Conservation (phyloP, 2,329 filamentous ascomycete species). For the Aspergillus neoniger region DNA sequence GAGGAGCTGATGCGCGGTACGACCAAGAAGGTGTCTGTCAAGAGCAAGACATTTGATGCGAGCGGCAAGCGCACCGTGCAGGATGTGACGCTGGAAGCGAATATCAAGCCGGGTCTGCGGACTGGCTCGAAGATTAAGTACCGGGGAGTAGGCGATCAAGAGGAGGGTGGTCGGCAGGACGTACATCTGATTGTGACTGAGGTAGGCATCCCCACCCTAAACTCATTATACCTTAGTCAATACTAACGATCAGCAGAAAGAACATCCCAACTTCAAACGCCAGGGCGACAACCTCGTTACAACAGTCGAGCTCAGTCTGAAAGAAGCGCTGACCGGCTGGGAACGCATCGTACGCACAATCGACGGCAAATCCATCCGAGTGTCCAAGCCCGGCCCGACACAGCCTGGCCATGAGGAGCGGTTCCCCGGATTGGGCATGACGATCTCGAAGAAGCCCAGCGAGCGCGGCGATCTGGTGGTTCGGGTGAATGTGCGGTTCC, state of each 20-base stretch:
- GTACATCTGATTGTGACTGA: constrained; percentile 93
- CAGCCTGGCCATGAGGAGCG: constrained; percentile 78
- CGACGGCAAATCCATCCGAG: constrained; percentile 79
- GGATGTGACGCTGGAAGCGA: constrained; percentile 89
- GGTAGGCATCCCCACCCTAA: constrained; percentile 56
- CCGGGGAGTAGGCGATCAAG: constrained; percentile 94
- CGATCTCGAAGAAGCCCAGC: constrained; percentile 82
- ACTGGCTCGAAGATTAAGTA: constrained; percentile 99
- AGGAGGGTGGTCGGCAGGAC: constrained; percentile 93
- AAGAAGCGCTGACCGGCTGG: constrained; percentile 95
- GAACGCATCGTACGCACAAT: constrained; percentile 88
- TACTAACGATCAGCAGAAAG: constrained; percentile 67
- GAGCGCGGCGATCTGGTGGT: constrained; percentile 86
- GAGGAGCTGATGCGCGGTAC: constrained; percentile 87
- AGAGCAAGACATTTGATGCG: constrained; percentile 88
- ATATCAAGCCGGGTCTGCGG: constrained; percentile 93
- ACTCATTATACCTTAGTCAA: background rate
- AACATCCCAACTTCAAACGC: constrained; percentile 78
- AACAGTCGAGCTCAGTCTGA: constrained; percentile 78
- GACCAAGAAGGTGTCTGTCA: constrained; percentile 98
- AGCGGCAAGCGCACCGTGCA: constrained; percentile 80
- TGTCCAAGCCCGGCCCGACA: constrained; percentile 81
- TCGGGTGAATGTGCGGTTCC: constrained; percentile 91
- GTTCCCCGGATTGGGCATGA: constrained; percentile 90
- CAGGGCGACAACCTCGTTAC: constrained; percentile 85